Evolutionary conservation across 257 asterid species (phyloP).

Genomic region (Phtheirospermum japonicum): DNA sequence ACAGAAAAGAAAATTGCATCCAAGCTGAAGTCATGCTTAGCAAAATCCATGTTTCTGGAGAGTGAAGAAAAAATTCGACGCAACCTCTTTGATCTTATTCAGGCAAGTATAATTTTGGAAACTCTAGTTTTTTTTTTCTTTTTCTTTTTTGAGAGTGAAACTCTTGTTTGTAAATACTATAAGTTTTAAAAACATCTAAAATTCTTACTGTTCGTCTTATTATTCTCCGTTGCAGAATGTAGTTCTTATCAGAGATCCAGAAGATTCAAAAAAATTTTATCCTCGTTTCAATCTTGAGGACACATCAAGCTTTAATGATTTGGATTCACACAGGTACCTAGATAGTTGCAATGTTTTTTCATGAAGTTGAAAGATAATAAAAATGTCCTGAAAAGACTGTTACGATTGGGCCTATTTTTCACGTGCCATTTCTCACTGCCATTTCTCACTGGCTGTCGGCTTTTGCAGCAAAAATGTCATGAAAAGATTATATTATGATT

Average conservation of each 20-base stretch:
- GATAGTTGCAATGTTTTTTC: background rate
- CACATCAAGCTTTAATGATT: conserved; percentile 61
- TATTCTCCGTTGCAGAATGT: conserved; percentile 53
- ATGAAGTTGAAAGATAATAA: background rate
- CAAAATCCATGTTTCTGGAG: conserved; percentile 58
- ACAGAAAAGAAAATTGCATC: conserved; percentile 83
- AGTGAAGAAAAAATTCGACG: conserved; percentile 66
- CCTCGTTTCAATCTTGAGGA: conserved; percentile 98
- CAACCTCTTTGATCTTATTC: conserved; percentile 75
- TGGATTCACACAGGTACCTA: conserved; percentile 73
- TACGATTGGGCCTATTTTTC: no score
- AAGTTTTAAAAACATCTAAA: no score
- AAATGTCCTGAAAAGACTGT: no score
- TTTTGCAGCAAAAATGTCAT: conserved; percentile 75
- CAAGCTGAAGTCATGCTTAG: conserved; percentile 65
- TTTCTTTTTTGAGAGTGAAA: no score
- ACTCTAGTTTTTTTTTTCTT: no score
- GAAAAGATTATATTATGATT: conserved; percentile 74
- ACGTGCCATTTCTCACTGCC: background rate
- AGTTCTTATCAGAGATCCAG: conserved; percentile 84
- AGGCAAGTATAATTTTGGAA: conserved; percentile 46
- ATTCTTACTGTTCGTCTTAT: conserved; percentile 12
- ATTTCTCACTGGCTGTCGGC: background rate
- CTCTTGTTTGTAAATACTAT: no score
- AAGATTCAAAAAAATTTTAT: conserved; percentile 67